phyloP scores from a whole-genome alignment of 169 alveolate species.

The Amoebophrya sp. region DNA sequence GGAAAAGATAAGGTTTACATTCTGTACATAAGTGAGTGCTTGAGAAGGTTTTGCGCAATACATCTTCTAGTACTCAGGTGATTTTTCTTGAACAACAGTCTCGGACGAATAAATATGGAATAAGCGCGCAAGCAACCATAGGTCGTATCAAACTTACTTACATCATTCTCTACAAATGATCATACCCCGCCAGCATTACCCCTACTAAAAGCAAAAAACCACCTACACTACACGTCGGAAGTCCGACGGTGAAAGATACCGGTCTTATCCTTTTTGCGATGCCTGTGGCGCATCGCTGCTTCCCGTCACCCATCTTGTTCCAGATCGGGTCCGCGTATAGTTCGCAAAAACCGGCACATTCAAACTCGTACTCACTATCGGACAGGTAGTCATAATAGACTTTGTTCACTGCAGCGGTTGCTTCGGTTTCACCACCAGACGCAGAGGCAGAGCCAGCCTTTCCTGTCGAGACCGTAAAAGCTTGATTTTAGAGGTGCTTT shows the following conservation, averaged over 20 bases:
- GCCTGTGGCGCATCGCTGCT: not conserved
- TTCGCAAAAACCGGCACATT: not conserved
- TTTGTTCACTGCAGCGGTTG: not conserved
- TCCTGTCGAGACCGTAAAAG: too few relatives aligned
- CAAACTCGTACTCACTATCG: not conserved
- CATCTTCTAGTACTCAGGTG: too few relatives aligned
- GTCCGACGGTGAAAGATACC: not conserved
- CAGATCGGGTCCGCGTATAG: not conserved
- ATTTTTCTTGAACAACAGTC: too few relatives aligned
- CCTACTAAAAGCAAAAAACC: not conserved
- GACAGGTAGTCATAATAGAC: not conserved
- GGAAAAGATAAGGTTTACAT: too few relatives aligned
- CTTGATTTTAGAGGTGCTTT: too few relatives aligned
- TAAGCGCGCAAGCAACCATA: too few relatives aligned
- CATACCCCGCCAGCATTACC: not conserved
- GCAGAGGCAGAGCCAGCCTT: too few relatives aligned
- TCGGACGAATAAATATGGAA: too few relatives aligned
- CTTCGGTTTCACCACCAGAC: too few relatives aligned
- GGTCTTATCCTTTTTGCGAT: not conserved
- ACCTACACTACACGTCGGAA: not conserved
- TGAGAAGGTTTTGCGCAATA: too few relatives aligned
- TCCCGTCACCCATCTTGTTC: not conserved
- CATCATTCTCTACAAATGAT: not conserved
- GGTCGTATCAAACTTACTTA: too few relatives aligned
- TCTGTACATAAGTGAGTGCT: too few relatives aligned